A percentile compares a stretch with the other conserved stretches of the same genome.
These are phyloP conservation scores for Ampelomyces quisqualis DNA, from an alignment of 2,329 filamentous ascomycete genomes.

Conservation along the genomic window DNA sequence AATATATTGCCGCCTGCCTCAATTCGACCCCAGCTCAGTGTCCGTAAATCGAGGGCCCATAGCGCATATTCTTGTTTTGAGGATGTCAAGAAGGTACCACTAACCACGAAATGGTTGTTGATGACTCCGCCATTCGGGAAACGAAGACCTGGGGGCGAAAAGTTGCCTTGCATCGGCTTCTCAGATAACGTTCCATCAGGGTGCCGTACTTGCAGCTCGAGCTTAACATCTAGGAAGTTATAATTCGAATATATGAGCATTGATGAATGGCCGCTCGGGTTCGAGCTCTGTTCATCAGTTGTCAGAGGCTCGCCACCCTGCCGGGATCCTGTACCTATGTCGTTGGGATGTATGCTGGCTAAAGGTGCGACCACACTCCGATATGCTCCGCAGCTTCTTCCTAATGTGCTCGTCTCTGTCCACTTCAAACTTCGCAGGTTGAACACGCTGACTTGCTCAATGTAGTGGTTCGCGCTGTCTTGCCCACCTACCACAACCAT, in stretches of 20 bases:
- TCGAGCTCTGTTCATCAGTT: slow-evolving; percentile 31
- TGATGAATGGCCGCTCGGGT: slow-evolving; percentile 52
- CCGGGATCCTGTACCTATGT: slow-evolving; percentile 62
- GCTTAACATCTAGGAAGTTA: slow-evolving; percentile 95
- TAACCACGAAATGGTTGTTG: slow-evolving; percentile 95
- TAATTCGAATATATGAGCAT: slow-evolving; percentile 99
- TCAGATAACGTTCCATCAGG: slow-evolving; percentile 83
- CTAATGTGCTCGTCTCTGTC: slow-evolving; percentile 84
- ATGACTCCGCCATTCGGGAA: slow-evolving; percentile 97
- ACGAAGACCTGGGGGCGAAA: slow-evolving; percentile 85
- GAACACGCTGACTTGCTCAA: slow-evolving; percentile 98
- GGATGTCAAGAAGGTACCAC: slow-evolving; percentile 93
- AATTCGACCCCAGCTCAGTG: slow-evolving; percentile 90
- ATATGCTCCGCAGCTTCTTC: slow-evolving; percentile 93
- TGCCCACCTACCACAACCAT: slow-evolving; percentile 98
- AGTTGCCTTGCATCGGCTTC: slow-evolving; percentile 81
- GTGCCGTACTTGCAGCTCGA: slow-evolving; percentile 86
- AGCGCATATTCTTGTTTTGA: slow-evolving; percentile 98
- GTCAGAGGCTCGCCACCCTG: slow-evolving; percentile 44
- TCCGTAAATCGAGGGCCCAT: slow-evolving; percentile 89
- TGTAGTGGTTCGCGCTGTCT: slow-evolving; percentile 97
- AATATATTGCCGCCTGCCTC: slow-evolving; percentile 92
- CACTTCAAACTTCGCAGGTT: slow-evolving; percentile 93
- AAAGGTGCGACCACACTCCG: slow-evolving; percentile 91
- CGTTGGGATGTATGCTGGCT: slow-evolving; percentile 62